These are phyloP conservation scores for Oryza meyeriana DNA, from an alignment of 176 grass and related monocot species.

Conservation along the genomic window DNA sequence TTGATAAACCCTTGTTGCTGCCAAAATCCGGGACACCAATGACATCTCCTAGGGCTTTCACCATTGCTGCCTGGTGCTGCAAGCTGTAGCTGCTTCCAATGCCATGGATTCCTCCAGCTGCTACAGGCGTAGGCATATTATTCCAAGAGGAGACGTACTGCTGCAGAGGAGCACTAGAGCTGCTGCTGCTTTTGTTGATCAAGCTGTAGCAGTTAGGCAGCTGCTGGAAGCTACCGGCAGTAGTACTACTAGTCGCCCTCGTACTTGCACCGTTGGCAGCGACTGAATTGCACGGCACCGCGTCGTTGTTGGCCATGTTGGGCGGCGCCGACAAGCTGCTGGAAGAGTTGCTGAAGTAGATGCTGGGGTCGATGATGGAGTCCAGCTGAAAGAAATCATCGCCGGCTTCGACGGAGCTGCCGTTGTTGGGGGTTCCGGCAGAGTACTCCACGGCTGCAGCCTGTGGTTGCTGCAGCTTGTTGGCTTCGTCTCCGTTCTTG, in stretches of 20 bases:
- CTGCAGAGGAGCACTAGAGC: background rate
- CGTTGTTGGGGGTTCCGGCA: constrained; percentile 28
- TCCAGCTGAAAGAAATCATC: constrained; percentile 29
- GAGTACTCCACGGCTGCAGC: background rate
- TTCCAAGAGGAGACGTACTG: constrained; percentile 11
- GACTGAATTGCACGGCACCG: constrained; percentile 16
- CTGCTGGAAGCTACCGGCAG: background rate
- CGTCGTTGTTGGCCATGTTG: background rate
- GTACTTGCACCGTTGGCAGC: background rate
- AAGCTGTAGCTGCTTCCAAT: constrained; percentile 31
- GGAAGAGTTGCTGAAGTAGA: constrained; percentile 15
- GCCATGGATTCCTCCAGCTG: background rate
- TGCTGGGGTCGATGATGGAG: constrained; percentile 23
- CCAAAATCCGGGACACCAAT: background rate
- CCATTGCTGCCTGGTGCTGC: constrained; percentile 22
- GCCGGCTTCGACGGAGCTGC: constrained; percentile 30
- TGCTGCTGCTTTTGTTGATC: background rate
- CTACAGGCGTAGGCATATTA: background rate
- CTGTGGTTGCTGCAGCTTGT: background rate
- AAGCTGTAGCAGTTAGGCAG: background rate
- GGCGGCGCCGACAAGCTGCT: background rate
- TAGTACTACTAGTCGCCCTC: background rate
- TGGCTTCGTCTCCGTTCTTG: constrained; percentile 33
- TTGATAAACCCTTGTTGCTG: background rate
- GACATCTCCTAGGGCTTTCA: constrained; percentile 17